Conservation (phyloP, 331 rosid genomes). For the Arachis monticola region DNA sequence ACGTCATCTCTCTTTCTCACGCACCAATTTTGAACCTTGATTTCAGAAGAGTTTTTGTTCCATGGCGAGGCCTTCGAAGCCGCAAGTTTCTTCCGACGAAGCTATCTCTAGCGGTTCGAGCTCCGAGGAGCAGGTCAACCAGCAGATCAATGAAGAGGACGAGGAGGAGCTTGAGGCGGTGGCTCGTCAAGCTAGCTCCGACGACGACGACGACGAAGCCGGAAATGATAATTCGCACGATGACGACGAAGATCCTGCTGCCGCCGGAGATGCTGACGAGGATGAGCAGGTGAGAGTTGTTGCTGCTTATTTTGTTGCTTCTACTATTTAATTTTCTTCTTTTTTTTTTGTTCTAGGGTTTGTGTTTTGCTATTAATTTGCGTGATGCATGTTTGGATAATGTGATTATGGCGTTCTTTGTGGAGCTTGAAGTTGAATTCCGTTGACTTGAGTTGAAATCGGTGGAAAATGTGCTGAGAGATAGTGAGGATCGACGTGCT, state of each 20-base stretch:
- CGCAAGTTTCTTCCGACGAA: constrained; percentile 73
- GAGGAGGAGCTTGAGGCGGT: constrained; percentile 96
- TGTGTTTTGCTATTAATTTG: constrained; percentile 1
- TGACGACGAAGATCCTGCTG: constrained; percentile 49
- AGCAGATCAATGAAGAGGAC: constrained; percentile 75
- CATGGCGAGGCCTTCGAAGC: constrained; percentile 80
- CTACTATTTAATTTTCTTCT: background rate
- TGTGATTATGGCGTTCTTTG: background rate
- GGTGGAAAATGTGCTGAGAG: constrained; percentile 12
- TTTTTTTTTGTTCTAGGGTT: constrained; percentile 23
- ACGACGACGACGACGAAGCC: constrained; percentile 60
- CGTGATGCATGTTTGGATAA: background rate
- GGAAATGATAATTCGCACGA: constrained; percentile 35
- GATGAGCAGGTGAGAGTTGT: constrained; percentile 61
- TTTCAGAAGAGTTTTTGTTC: background rate
- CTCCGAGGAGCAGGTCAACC: constrained; percentile 66
- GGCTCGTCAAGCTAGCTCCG: constrained; percentile 84
- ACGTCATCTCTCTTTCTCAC: background rate
- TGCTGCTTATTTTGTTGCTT: background rate
- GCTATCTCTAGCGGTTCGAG: constrained; percentile 56
- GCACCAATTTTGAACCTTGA: constrained; percentile 51
- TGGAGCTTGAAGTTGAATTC: constrained; percentile 1
- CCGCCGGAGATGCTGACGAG: constrained; percentile 56
- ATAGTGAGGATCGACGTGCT: background rate
- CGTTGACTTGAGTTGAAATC: constrained; percentile 24